Evolutionary conservation across 169 alveolate species (phyloP).

Genomic region (Plasmodium vinckei): DNA sequence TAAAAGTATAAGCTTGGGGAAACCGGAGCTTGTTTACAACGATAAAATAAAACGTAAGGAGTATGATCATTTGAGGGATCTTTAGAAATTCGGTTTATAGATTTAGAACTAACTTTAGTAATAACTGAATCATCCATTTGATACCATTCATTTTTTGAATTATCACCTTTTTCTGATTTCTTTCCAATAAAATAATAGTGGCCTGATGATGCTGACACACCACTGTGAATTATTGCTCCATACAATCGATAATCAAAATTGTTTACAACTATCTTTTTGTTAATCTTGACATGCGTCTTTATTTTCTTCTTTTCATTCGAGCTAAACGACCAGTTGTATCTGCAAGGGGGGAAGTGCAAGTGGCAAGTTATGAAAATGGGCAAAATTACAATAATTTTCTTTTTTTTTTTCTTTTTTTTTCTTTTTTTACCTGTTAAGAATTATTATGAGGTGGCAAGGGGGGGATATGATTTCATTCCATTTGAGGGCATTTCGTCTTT

Average conservation of each 20-base stretch:
- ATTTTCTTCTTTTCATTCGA: slow-evolving; percentile 76
- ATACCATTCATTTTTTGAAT: slow-evolving; percentile 75
- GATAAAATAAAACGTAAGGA: slow-evolving; percentile 84
- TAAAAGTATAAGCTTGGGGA: slow-evolving; percentile 74
- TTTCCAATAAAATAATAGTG: slow-evolving; percentile 89
- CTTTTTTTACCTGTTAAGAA: slow-evolving; percentile 83
- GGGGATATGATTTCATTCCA: slow-evolving; percentile 89
- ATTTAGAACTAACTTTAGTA: slow-evolving; percentile 45
- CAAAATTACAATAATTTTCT: too few species aligned
- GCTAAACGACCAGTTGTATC: slow-evolving; percentile 71
- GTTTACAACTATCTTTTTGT: slow-evolving; percentile 76
- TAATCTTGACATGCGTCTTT: slow-evolving; percentile 78
- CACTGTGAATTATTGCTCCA: slow-evolving; percentile 87
- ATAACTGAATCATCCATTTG: slow-evolving; percentile 81
- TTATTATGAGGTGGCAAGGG: slow-evolving; percentile 87
- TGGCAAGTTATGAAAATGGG: too few species aligned
- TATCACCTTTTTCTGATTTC: slow-evolving; percentile 77
- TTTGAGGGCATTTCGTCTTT: slow-evolving; percentile 82
- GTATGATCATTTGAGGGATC: slow-evolving; percentile 81
- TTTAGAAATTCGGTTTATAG: slow-evolving; percentile 77
- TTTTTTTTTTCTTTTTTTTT: too few species aligned
- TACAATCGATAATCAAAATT: slow-evolving; percentile 84
- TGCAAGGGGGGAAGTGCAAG: neutral
- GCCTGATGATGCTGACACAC: slow-evolving; percentile 84
- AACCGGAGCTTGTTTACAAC: slow-evolving; percentile 85